A percentile compares a stretch with the other conserved stretches of the same genome.
Conservation (phyloP, 2,329 filamentous ascomycete species). For the Nothophaeocryptopus gaeumannii region DNA sequence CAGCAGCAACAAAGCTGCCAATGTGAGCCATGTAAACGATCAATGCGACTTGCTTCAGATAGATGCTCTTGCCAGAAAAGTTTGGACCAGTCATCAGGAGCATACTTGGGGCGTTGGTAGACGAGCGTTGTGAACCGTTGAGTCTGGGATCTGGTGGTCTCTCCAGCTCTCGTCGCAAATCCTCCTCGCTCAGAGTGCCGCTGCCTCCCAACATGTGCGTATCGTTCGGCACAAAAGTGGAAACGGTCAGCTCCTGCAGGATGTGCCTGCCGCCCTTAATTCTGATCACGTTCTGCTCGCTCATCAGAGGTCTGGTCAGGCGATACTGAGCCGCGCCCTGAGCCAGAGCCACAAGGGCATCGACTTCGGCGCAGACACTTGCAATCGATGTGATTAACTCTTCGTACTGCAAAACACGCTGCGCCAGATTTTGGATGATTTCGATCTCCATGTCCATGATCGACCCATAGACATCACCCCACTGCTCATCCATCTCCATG, state of each 20-base stretch:
- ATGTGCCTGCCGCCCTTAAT: constrained; percentile 81
- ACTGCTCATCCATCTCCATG: constrained; percentile 72
- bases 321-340: constrained; percentile 72
- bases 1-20: constrained; percentile 86
- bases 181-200: constrained; percentile 25
- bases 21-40: constrained; percentile 92
- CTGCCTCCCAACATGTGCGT: constrained; percentile 65
- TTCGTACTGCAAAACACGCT: constrained; percentile 67
- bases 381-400: constrained; percentile 66
- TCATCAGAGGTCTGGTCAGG: constrained; percentile 68
- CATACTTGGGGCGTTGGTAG: constrained; percentile 56
- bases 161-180: background rate
- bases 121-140: background rate
- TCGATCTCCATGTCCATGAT: constrained; percentile 91
- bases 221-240: constrained; percentile 79
- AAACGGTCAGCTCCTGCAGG: constrained; percentile 78
- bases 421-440: constrained; percentile 73
- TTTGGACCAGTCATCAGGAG: constrained; percentile 88
- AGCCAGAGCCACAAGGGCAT: constrained; percentile 78
- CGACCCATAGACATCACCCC: constrained; percentile 79
- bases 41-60: constrained; percentile 86
- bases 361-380: constrained; percentile 79
- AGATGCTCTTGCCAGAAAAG: constrained; percentile 94
- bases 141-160: constrained; percentile 10
- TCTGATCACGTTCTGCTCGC: constrained; percentile 64